Percentiles rank a stretch among this genome's conserved stretches.
Conservation (phyloP, 192 early-diverging fungal species). For the Lunasporangiospora selenospora region DNA sequence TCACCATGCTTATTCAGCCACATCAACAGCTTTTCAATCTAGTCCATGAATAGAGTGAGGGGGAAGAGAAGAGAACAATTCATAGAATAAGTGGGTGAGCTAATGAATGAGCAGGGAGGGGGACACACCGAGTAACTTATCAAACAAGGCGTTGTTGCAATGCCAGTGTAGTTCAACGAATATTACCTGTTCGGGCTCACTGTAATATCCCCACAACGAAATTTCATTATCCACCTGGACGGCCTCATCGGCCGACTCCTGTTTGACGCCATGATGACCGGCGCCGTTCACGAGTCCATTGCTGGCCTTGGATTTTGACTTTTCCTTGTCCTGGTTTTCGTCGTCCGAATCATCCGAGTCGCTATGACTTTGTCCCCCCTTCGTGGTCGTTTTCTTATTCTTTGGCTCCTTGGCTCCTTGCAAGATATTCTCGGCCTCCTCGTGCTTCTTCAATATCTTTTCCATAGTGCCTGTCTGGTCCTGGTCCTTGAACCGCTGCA, state of each 20-base stretch:
- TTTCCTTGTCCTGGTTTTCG: slow-evolving; percentile 15
- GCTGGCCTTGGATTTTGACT: neutral
- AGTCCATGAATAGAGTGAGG: too few relatives aligned
- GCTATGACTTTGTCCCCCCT: slow-evolving; percentile 37
- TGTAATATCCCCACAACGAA: slow-evolving; percentile 48
- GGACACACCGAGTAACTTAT: too few relatives aligned
- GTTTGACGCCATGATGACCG: too few relatives aligned
- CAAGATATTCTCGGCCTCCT: slow-evolving; percentile 18
- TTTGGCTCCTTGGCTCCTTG: slow-evolving; percentile 1
- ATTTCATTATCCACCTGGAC: too few relatives aligned
- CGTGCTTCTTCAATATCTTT: slow-evolving; percentile 43
- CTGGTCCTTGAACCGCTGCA: slow-evolving; percentile 25
- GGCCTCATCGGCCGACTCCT: too few relatives aligned
- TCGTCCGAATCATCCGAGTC: slow-evolving; percentile 37
- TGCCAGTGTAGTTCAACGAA: too few relatives aligned
- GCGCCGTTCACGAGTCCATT: too few relatives aligned
- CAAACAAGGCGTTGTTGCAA: too few relatives aligned
- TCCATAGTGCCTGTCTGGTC: slow-evolving; percentile 17
- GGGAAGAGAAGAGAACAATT: too few relatives aligned
- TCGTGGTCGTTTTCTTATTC: neutral
- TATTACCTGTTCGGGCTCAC: slow-evolving; percentile 52
- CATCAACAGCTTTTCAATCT: slow-evolving; percentile 71
- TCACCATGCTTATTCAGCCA: slow-evolving; percentile 84
- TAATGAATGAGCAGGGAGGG: too few relatives aligned
- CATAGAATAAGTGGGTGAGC: too few relatives aligned